These are phyloP conservation scores for Suillus brevipes DNA, from an alignment of 768 basidiomycete species.

Conservation along the genomic window DNA sequence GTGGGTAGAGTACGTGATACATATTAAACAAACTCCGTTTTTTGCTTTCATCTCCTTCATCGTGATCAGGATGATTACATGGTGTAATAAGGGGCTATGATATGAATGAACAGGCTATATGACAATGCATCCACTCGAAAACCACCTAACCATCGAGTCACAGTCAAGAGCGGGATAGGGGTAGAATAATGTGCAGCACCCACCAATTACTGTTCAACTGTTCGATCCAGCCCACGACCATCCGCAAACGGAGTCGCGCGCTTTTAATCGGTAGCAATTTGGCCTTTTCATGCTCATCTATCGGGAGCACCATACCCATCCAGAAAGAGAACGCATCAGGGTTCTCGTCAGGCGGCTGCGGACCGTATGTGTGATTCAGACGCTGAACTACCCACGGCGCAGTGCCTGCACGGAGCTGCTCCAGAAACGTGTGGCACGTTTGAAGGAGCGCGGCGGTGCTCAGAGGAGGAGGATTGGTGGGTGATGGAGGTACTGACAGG, in stretches of 20 bases:
- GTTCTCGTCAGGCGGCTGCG: conserved; percentile 63
- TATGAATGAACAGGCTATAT: conserved; percentile 29
- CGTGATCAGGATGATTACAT: neutral
- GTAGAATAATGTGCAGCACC: conserved; percentile 13
- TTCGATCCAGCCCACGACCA: conserved; percentile 96
- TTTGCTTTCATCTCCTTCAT: neutral
- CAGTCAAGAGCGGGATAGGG: conserved; percentile 21
- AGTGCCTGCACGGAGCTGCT: conserved; percentile 62
- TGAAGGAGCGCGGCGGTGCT: conserved; percentile 41
- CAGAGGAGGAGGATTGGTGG: conserved; percentile 10
- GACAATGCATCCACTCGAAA: conserved; percentile 67
- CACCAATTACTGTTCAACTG: conserved; percentile 61
- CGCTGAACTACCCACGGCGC: conserved; percentile 95
- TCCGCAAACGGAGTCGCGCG: conserved; percentile 71
- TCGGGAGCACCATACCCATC: conserved; percentile 88
- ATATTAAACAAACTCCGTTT: neutral
- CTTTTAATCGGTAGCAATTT: conserved; percentile 83
- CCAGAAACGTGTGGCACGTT: conserved; percentile 60
- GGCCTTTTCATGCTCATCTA: conserved; percentile 88
- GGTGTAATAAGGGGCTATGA: neutral
- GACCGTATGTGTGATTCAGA: conserved; percentile 74
- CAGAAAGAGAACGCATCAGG: conserved; percentile 79
- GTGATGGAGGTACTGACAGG: conserved; percentile 13
- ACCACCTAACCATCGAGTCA: conserved; percentile 58
- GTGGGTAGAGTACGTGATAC: conserved; percentile 4